Percentiles rank a stretch among this genome's conserved stretches.
phyloP scores from a whole-genome alignment of 495 filamentous ascomycete genomes.

The Usnea hakonensis region DNA sequence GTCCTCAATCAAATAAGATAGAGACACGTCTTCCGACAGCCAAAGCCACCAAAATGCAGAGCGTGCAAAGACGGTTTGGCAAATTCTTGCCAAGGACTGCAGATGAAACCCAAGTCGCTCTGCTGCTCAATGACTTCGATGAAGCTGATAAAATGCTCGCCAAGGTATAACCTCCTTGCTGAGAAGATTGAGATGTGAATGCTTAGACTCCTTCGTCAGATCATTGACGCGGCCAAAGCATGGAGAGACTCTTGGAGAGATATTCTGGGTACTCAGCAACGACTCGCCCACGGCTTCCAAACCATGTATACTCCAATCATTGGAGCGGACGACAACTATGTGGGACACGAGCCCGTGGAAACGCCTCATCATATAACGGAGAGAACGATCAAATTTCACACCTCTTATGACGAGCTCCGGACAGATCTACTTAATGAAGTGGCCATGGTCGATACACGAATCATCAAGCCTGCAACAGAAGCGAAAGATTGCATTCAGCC shows the following conservation, averaged over 20 bases:
- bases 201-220: conserved; percentile 39
- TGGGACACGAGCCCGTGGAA: conserved; percentile 40
- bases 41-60: conserved; percentile 52
- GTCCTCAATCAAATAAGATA: background rate
- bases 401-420: conserved; percentile 66
- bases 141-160: conserved; percentile 72
- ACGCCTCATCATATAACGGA: conserved; percentile 60
- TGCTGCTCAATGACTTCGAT: conserved; percentile 74
- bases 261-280: conserved; percentile 63
- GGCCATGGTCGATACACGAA: conserved; percentile 58
- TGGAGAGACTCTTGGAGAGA: conserved; percentile 84
- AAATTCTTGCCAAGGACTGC: conserved; percentile 61
- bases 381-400: conserved; percentile 58
- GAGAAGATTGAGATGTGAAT: too few relatives aligned
- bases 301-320: conserved; percentile 76
- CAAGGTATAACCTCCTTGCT: conserved; percentile 41
- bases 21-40: background rate
- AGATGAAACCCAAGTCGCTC: conserved; percentile 69
- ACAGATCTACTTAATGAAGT: conserved; percentile 70
- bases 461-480: conserved; percentile 64
- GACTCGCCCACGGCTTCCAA: conserved; percentile 64
- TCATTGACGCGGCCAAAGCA: conserved; percentile 69
- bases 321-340: conserved; percentile 49
- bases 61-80: conserved; percentile 68
- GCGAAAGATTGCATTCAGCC: conserved; percentile 66